Conservation (phyloP, 345 rosid species). For the Erysimum cheiranthoides region DNA sequence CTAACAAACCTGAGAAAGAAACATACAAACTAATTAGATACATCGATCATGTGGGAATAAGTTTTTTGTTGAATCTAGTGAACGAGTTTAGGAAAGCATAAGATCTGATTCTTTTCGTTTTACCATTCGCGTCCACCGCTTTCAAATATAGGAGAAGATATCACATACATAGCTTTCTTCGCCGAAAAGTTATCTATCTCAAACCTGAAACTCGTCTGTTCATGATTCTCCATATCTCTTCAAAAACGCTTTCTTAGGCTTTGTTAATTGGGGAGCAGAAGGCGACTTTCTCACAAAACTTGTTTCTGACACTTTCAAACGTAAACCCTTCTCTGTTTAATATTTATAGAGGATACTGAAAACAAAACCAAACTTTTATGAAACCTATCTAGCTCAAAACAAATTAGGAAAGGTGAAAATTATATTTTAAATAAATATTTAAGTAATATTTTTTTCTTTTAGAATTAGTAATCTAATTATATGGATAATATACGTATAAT, state of each 20-base stretch:
- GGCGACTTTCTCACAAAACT: not conserved
- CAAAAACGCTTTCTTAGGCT: not conserved
- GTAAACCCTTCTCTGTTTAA: not conserved
- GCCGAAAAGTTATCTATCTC: not conserved
- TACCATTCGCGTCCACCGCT: not conserved
- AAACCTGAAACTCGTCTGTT: constrained; percentile 7
- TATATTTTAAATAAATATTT: too few species aligned
- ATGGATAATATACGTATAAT: too few species aligned
- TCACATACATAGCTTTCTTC: not conserved
- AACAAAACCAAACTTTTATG: not conserved
- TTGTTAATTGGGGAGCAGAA: not conserved
- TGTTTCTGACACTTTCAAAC: not conserved
- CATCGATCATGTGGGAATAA: not conserved
- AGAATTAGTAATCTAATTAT: too few species aligned
- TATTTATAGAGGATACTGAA: not conserved
- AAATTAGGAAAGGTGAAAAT: too few species aligned
- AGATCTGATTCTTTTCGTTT: not conserved
- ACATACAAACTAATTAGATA: not conserved
- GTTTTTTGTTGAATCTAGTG: not conserved
- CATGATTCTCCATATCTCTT: not conserved
- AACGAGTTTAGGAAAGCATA: not conserved
- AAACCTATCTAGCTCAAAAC: not conserved
- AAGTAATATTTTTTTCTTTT: too few species aligned
- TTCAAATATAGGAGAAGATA: not conserved
- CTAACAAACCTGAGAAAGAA: constrained; percentile 8